Evolutionary conservation across 1,139 yeast genomes (phyloP).

Genomic region (Arxiozyma bovina): DNA sequence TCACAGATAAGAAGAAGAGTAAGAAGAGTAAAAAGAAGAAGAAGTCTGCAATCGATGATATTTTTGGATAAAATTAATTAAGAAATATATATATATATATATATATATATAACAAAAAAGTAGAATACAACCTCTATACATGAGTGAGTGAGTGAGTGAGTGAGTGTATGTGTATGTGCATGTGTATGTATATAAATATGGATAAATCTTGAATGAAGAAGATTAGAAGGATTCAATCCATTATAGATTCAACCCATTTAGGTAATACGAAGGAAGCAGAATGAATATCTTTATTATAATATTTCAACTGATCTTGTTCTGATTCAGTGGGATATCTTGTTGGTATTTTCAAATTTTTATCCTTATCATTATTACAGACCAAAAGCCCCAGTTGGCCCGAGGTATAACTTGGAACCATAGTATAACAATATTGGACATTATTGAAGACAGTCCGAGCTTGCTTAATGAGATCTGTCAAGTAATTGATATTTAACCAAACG

Average conservation of each 20-base stretch:
- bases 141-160: too few relatives aligned
- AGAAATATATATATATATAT: neutral
- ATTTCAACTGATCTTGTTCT: slow-evolving; percentile 51
- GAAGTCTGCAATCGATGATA: slow-evolving; percentile 48
- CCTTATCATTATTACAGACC: slow-evolving; percentile 60
- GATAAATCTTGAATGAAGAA: neutral
- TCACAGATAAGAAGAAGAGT: slow-evolving; percentile 10
- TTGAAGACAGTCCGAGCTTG: slow-evolving; percentile 68
- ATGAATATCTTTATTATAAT: slow-evolving; percentile 70
- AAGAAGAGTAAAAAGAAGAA: slow-evolving; percentile 37
- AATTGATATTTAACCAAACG: slow-evolving; percentile 76
- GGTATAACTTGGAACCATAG: slow-evolving; percentile 93
- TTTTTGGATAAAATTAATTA: slow-evolving; percentile 37
- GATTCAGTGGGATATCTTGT: slow-evolving; percentile 40
- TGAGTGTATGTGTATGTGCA: slow-evolving; percentile 2
- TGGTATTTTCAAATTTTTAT: slow-evolving; percentile 48
- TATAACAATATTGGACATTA: slow-evolving; percentile 69
- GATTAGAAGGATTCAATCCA: neutral
- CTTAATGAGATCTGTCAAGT: slow-evolving; percentile 49
- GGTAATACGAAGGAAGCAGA: slow-evolving; percentile 77
- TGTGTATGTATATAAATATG: too few relatives aligned
- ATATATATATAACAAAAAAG: neutral
- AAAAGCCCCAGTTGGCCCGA: slow-evolving; percentile 89
- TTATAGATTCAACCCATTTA: slow-evolving; percentile 56
- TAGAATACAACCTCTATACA: slow-evolving; percentile 2